A percentile compares a stretch with the other conserved stretches of the same genome.
These are phyloP conservation scores for Pharus latifolius DNA, from an alignment of 176 grass and related monocot genomes.

Conservation along the genomic window DNA sequence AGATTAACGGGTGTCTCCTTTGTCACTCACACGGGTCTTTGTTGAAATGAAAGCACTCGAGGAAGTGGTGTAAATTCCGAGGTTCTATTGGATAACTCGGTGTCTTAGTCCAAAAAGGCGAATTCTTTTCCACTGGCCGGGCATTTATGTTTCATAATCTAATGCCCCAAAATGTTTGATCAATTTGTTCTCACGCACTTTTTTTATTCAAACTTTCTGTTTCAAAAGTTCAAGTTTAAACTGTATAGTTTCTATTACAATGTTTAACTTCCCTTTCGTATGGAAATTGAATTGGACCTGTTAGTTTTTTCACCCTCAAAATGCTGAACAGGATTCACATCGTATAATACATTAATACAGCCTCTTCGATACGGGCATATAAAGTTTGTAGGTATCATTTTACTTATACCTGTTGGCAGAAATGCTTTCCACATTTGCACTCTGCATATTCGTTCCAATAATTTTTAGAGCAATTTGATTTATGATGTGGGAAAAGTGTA, in stretches of 20 bases:
- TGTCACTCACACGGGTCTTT: not conserved
- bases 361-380: too few relatives aligned
- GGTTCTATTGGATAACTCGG: not conserved
- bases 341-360: too few relatives aligned
- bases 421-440: not conserved
- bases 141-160: not conserved
- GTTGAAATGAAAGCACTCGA: conserved; percentile 3
- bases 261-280: too few relatives aligned
- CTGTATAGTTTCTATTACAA: too few relatives aligned
- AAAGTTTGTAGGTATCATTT: too few relatives aligned
- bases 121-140: not conserved
- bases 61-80: not conserved
- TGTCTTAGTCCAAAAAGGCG: not conserved
- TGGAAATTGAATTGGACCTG: not conserved
- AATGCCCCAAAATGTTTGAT: not conserved
- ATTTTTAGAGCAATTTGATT: not conserved
- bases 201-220: not conserved
- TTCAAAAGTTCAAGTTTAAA: not conserved
- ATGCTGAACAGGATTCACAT: not conserved
- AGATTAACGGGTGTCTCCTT: not conserved
- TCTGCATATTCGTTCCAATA: not conserved
- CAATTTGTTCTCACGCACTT: not conserved
- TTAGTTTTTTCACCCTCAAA: not conserved
- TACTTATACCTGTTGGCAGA: not conserved
- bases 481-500: too few relatives aligned